Conservation (phyloP, 75 land plant species). For the Sequoiadendron giganteum region DNA sequence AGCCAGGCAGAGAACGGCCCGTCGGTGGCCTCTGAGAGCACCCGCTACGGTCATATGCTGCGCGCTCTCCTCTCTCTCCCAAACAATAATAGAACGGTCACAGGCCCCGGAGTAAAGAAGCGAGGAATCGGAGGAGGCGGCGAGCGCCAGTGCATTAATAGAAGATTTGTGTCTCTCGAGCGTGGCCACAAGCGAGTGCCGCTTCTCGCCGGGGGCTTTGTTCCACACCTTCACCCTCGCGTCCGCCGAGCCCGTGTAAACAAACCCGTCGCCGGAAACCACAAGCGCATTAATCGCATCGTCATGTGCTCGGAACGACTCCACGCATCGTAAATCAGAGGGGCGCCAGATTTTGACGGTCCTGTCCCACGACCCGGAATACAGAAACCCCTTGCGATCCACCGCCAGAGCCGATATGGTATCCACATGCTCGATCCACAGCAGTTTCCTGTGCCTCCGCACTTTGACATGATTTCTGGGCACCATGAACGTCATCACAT, state of each 20-base stretch:
- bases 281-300: constrained; percentile 56
- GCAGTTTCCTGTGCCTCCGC: constrained; percentile 53
- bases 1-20: constrained; percentile 58
- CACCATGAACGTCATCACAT: constrained; percentile 16
- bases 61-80: constrained; percentile 37
- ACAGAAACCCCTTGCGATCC: constrained; percentile 39
- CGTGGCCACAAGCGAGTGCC: constrained; percentile 34
- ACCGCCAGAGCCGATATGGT: constrained; percentile 57
- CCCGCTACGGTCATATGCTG: constrained; percentile 35
- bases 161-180: constrained; percentile 54
- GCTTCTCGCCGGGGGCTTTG: constrained; percentile 3
- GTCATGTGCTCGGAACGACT: constrained; percentile 46
- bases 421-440: constrained; percentile 78
- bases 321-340: constrained; percentile 60
- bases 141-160: constrained; percentile 66
- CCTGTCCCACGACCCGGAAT: constrained; percentile 82
- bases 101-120: constrained; percentile 66
- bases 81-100: constrained; percentile 57
- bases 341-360: constrained; percentile 72
- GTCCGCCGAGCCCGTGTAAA: constrained; percentile 61
- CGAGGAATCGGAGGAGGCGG: constrained; percentile 32
- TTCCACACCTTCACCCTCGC: constrained; percentile 41
- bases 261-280: constrained; percentile 29
- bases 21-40: constrained; percentile 51
- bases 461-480: constrained; percentile 56